Evolutionary conservation across 164 flowering plant genomes (phyloP).

Genomic region (Stephania cephalantha): DNA sequence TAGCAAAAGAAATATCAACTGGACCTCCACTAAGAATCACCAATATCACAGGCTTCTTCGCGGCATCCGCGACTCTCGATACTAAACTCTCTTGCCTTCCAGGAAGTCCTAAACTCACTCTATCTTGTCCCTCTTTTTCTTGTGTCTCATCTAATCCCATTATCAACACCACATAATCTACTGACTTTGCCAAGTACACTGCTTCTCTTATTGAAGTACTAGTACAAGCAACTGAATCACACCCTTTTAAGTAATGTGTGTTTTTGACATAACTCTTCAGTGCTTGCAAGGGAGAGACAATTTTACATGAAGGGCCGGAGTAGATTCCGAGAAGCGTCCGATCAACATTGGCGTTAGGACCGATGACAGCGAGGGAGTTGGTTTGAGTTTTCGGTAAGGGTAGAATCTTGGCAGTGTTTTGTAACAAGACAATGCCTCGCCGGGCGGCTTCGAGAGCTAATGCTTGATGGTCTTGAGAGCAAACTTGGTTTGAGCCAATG

Average conservation of each 20-base stretch:
- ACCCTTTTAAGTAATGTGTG: constrained; percentile 37
- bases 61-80: constrained; percentile 38
- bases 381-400: constrained; percentile 40
- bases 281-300: constrained; percentile 41
- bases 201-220: constrained; percentile 34
- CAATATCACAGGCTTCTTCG: constrained; percentile 61
- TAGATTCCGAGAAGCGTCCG: constrained; percentile 59
- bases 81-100: constrained; percentile 61
- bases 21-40: constrained; percentile 79
- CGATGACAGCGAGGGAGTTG: constrained; percentile 55
- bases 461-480: constrained; percentile 41
- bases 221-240: constrained; percentile 47
- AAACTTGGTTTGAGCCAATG: constrained; percentile 36
- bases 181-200: constrained; percentile 44
- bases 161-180: constrained; percentile 56
- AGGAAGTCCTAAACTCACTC: constrained; percentile 52
- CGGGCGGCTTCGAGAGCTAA: constrained; percentile 66
- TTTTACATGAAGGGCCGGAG: constrained; percentile 55
- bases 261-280: constrained; percentile 33
- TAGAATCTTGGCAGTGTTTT: constrained; percentile 48
- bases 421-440: constrained; percentile 56
- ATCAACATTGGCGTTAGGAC: constrained; percentile 60
- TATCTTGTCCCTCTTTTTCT: constrained; percentile 57
- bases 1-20: constrained; percentile 69
- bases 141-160: constrained; percentile 75